Base-by-base conservation (phyloP, 2,329 filamentous ascomycete genomes). In the Polytolypa hystricis region DNA sequence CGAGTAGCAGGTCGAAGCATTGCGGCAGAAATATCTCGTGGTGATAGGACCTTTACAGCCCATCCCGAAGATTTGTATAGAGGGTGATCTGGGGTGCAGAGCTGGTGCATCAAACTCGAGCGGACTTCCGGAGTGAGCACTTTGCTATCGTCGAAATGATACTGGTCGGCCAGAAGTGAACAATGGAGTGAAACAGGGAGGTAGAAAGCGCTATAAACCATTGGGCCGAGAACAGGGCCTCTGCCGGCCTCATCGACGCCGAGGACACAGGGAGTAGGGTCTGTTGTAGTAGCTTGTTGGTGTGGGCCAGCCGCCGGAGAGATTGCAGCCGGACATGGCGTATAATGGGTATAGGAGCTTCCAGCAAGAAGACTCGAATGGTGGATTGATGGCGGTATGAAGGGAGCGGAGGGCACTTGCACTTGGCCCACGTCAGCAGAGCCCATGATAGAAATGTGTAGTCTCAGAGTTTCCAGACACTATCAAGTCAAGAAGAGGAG, bases 71-170 rank as follows among this genome's bases (percentile, higher is more conserved):
- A 68, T 12, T 65, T 54, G 51, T 71, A 66, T 2, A 83, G 66
- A 38, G 76, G 67, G 6, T 72, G 66, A 11, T 57, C 66, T 0
- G 72, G 57, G 0, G 76, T 81, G 67, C 85, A 93, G 30, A 95
- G 73, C 2, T 70, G 69, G 41, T 68, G 64, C 74, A 80, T 78
- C 20, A 96, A 73, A 6, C 69, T 61, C 10, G 82, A 79, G 45
- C 89, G 84, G 25, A 89, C 76, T n/a, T 70, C 65, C 0, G 87
- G 75, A 0, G 82, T 93, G 26, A 96, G 75, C 4, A 86, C 84
- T 65, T 96, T 96, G 57, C 83, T 93, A 68, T 96, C 89, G 67
- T 95, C 82, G 63, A 95, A 95, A 66, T 80, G 82, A 65, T 94
- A 81, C 3, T 77, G 76, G 23, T 74, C 62, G 35, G 84, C 81